Evolutionary conservation across 164 flowering plant genomes (phyloP).

Genomic region (Hamamelis virginiana): DNA sequence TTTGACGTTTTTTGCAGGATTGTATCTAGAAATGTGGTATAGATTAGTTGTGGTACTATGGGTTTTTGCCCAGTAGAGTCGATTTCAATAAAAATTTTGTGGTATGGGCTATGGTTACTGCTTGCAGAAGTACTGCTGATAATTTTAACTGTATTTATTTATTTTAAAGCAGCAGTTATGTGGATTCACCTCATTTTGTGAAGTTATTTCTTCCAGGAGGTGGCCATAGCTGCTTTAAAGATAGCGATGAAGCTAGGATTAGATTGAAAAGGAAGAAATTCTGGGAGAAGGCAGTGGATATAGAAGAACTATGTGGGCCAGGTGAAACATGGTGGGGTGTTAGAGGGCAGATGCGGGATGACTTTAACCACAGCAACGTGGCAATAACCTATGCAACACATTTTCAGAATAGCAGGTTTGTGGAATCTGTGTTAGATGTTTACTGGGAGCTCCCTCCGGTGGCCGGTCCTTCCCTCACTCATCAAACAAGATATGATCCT

Average conservation of each 20-base stretch:
- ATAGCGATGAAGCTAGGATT: slow-evolving; percentile 90
- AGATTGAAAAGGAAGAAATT: slow-evolving; percentile 69
- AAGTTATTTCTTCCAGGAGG: slow-evolving; percentile 57
- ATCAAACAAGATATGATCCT: slow-evolving; percentile 95
- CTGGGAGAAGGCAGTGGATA: slow-evolving; percentile 95
- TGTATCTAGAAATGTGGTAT: too few species aligned
- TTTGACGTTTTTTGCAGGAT: too few species aligned
- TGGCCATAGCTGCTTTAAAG: slow-evolving; percentile 91
- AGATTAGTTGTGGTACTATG: too few species aligned
- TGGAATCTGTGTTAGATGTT: slow-evolving; percentile 87
- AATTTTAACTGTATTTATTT: neutral
- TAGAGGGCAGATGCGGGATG: slow-evolving; percentile 82
- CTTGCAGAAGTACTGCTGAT: too few species aligned
- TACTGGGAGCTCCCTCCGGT: slow-evolving; percentile 99
- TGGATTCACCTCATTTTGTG: neutral
- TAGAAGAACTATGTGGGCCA: slow-evolving; percentile 79
- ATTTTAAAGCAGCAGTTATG: neutral
- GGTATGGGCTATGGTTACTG: too few species aligned
- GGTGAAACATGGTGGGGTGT: slow-evolving; percentile 98
- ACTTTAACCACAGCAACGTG: slow-evolving; percentile 79
- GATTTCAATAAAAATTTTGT: too few species aligned
- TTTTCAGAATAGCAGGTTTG: slow-evolving; percentile 81
- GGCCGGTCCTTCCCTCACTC: slow-evolving; percentile 97
- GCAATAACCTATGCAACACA: slow-evolving; percentile 64
- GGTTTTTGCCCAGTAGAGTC: too few species aligned